Evolutionary conservation across 2,329 filamentous ascomycete species (phyloP).

Genomic region (Fusarium poae): DNA sequence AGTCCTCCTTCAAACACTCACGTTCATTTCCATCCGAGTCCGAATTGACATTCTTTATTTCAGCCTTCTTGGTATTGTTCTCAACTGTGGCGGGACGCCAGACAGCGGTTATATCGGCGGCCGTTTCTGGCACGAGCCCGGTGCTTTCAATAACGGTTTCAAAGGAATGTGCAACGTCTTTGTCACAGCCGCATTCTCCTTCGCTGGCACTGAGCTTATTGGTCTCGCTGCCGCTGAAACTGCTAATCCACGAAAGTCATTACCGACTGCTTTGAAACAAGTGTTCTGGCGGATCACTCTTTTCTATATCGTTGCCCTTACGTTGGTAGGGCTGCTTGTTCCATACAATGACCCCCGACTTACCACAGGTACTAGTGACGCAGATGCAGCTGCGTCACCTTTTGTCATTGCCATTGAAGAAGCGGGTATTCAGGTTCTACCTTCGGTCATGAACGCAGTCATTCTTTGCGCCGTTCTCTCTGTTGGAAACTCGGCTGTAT

Average conservation of each 20-base stretch:
- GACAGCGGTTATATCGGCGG: slow-evolving; percentile 83
- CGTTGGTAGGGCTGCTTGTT: slow-evolving; percentile 84
- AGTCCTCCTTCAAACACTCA: slow-evolving; percentile 50
- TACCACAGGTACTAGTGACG: slow-evolving; percentile 65
- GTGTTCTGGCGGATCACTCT: slow-evolving; percentile 94
- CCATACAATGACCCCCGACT: slow-evolving; percentile 77
- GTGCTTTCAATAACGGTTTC: slow-evolving; percentile 87
- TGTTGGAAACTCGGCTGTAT: slow-evolving; percentile 92
- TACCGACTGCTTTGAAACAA: slow-evolving; percentile 90
- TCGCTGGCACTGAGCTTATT: slow-evolving; percentile 81
- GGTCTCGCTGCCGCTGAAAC: slow-evolving; percentile 83
- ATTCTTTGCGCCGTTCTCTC: slow-evolving; percentile 92
- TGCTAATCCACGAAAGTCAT: slow-evolving; percentile 81
- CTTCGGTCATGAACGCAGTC: slow-evolving; percentile 93
- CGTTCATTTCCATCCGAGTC: slow-evolving; percentile 47
- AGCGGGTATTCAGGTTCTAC: slow-evolving; percentile 83
- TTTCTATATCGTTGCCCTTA: slow-evolving; percentile 89
- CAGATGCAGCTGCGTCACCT: slow-evolving; percentile 81
- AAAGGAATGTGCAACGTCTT: slow-evolving; percentile 85
- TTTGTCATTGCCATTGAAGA: slow-evolving; percentile 94
- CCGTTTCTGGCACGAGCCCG: slow-evolving; percentile 80
- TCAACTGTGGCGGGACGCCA: slow-evolving; percentile 85
- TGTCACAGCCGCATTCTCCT: slow-evolving; percentile 81
- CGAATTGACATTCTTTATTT: slow-evolving; percentile 27
- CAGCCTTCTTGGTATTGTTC: slow-evolving; percentile 85